Conservation (phyloP, 768 basidiomycete species). For the Phylloporus sp. region DNA sequence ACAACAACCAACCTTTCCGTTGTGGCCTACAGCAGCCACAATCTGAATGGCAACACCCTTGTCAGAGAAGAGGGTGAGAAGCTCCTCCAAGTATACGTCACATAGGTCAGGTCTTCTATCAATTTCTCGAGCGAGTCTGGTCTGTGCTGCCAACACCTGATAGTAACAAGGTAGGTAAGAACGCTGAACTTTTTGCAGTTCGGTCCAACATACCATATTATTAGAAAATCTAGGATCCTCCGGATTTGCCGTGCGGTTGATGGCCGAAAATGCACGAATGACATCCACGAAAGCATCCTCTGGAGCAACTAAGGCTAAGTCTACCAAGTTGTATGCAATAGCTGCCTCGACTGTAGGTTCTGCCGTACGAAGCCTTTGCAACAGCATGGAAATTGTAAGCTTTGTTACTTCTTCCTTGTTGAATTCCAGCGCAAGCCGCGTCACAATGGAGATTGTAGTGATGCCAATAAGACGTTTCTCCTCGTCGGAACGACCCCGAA, state of each 20-base stretch:
- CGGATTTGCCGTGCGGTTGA: conserved; percentile 82
- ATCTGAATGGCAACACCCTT: conserved; percentile 92
- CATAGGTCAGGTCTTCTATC: conserved; percentile 72
- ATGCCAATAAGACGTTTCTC: conserved; percentile 82
- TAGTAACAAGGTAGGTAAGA: background rate
- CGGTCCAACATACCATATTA: conserved; percentile 63
- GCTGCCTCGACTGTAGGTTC: conserved; percentile 89
- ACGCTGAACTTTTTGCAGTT: background rate
- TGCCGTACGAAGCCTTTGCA: conserved; percentile 80
- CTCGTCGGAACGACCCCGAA: conserved; percentile 73
- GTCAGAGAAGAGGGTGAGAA: conserved; percentile 82
- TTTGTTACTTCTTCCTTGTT: conserved; percentile 83
- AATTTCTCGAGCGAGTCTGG: conserved; percentile 79
- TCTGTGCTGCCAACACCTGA: conserved; percentile 87
- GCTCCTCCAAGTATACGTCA: conserved; percentile 75
- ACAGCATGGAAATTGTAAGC: conserved; percentile 86
- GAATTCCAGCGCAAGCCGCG: conserved; percentile 84
- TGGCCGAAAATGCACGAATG: conserved; percentile 75
- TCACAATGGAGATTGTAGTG: conserved; percentile 89
- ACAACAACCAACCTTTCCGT: conserved; percentile 51
- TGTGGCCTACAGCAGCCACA: conserved; percentile 59
- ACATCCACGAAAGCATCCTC: conserved; percentile 79
- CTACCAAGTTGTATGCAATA: conserved; percentile 88
- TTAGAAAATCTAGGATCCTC: conserved; percentile 87
- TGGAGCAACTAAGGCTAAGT: conserved; percentile 78